Conservation (phyloP, 163 green algal genomes). For the Scenedesmus sp. region DNA sequence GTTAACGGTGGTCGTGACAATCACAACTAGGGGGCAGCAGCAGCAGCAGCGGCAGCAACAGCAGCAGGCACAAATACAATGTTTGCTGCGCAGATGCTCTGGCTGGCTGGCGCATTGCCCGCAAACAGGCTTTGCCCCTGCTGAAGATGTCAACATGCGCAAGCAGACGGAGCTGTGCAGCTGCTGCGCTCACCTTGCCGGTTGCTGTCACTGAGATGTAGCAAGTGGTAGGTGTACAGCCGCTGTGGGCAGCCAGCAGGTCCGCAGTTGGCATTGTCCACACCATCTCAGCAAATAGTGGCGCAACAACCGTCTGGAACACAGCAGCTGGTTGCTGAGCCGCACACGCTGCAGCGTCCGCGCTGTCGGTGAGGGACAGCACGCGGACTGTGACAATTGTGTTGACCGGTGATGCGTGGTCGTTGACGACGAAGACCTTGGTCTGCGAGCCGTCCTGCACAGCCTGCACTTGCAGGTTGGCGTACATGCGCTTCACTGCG, state of each 20-base stretch:
- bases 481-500: conserved; percentile 49
- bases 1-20: too few relatives aligned
- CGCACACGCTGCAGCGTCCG: not conserved
- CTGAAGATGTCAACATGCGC: too few relatives aligned
- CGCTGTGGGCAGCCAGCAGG: not conserved
- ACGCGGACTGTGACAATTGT: not conserved
- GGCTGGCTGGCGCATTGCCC: too few relatives aligned
- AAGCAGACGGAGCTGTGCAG: too few relatives aligned
- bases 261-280: not conserved
- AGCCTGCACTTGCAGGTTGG: conserved; percentile 26
- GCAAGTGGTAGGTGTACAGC: conserved; percentile 13
- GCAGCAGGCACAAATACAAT: too few relatives aligned
- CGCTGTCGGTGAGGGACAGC: not conserved
- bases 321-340: not conserved
- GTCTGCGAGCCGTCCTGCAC: conserved; percentile 8
- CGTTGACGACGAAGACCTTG: conserved; percentile 34
- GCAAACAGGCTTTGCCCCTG: too few relatives aligned
- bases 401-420: not conserved
- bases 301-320: not conserved
- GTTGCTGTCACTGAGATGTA: conserved; percentile 30
- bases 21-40: too few relatives aligned
- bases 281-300: conserved; percentile 10
- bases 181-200: not conserved
- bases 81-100: too few relatives aligned
- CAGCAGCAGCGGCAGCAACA: too few relatives aligned